Percentiles rank a stretch among this genome's conserved stretches.
Evolutionary conservation across 345 rosid genomes (phyloP).

Genomic region (Pelargonium nanum): DNA sequence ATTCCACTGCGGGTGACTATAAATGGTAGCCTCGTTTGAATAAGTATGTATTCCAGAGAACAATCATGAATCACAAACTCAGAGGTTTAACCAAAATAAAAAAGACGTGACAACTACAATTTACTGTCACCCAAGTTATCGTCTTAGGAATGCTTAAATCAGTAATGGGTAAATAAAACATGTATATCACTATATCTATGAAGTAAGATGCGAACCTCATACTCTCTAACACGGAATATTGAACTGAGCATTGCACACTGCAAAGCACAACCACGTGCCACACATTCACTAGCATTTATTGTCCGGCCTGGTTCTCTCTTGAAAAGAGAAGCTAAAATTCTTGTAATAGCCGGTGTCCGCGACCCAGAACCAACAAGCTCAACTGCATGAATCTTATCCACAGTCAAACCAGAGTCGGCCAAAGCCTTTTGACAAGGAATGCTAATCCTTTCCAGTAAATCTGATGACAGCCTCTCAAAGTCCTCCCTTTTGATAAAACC

Average conservation of each 20-base stretch:
- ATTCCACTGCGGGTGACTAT: too few species aligned
- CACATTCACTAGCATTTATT: constrained; percentile 54
- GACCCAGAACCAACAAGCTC: constrained; percentile 63
- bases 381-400: constrained; percentile 36
- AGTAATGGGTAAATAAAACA: not conserved
- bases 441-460: constrained; percentile 27
- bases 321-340: constrained; percentile 34
- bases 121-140: not conserved
- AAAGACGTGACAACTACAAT: too few species aligned
- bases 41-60: too few species aligned
- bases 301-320: constrained; percentile 45
- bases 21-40: too few species aligned
- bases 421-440: constrained; percentile 41
- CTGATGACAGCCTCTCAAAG: constrained; percentile 42
- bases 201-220: constrained; percentile 27
- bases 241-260: constrained; percentile 66
- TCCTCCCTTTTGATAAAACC: constrained; percentile 53
- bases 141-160: not conserved
- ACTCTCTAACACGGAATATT: constrained; percentile 43
- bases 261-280: constrained; percentile 57
- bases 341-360: constrained; percentile 45
- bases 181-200: not conserved
- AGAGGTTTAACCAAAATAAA: too few species aligned
- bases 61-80: too few species aligned
- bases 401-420: constrained; percentile 31